Conservation (phyloP, 139 green algal genomes). For the Chlamydomonas eustigma region DNA sequence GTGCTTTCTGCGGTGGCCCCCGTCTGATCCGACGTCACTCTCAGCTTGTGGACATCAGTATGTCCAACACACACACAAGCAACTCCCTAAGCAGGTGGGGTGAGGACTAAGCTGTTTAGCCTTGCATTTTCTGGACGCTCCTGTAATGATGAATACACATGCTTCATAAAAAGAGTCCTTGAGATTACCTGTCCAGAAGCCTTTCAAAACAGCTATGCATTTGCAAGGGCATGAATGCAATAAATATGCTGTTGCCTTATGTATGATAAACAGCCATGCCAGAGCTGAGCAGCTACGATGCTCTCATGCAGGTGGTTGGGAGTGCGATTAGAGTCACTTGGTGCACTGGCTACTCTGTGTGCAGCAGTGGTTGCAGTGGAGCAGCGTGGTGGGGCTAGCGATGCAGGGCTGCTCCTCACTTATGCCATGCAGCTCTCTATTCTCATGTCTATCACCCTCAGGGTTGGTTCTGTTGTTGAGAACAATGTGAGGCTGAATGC, state of each 20-base stretch:
- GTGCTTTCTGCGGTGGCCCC: slow-evolving; percentile 43
- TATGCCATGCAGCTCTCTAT: slow-evolving; percentile 37
- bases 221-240: too few relatives aligned
- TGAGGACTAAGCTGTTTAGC: neutral
- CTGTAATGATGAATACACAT: too few relatives aligned
- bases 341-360: slow-evolving; percentile 44
- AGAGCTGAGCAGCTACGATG: too few relatives aligned
- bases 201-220: too few relatives aligned
- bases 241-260: too few relatives aligned
- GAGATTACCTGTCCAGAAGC: too few relatives aligned
- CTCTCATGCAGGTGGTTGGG: slow-evolving; percentile 54
- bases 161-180: too few relatives aligned
- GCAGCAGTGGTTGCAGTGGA: slow-evolving; percentile 60
- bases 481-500: slow-evolving; percentile 14
- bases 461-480: neutral
- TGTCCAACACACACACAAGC: slow-evolving; percentile 46
- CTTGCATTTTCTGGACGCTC: too few relatives aligned
- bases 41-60: slow-evolving; percentile 40
- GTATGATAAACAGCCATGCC: too few relatives aligned
- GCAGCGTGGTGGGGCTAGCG: slow-evolving; percentile 39
- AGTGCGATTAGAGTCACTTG: slow-evolving; percentile 62
- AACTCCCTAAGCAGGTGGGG: slow-evolving; percentile 1
- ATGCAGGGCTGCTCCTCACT: slow-evolving; percentile 50
- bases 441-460: slow-evolving; percentile 56
- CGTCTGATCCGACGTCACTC: slow-evolving; percentile 32